Base-by-base conservation (phyloP, 1,284 basidiomycete species). In the Uromyces viciae-fabae region DNA sequence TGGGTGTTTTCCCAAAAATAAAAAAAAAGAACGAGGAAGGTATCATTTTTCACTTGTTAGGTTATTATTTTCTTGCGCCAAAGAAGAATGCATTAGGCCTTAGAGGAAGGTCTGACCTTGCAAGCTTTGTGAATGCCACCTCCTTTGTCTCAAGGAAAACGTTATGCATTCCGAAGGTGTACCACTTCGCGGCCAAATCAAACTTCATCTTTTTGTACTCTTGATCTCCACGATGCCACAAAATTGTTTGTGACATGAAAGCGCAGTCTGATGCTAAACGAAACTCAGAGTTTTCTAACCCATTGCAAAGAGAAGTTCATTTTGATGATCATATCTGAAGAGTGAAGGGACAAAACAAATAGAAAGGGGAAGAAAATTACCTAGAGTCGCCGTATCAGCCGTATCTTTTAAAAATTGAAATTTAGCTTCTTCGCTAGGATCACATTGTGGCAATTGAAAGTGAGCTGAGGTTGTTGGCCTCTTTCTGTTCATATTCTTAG, bases 231-330 rank as follows among this genome's bases (percentile, higher is more conserved):
- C 28, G 62, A 66, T 72, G 56, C 79, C 79, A 81, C 25, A 81
- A 54, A 28, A 81, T 49, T 19, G 79, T 73, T 68, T 81, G 79
- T 33, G 79, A 64, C 42, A 73, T 74, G 36, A 81, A 74, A 28
- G 79, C 79, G 43, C 54, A 74, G 56, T 81, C 79, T 11, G 69
- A 54, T 33, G 58, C 28, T 42, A 81, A 43, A 33, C 49, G 69
- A 42, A 74, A 81, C 17, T 74, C 71, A 15, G 79, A 81, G 68
- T 81, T 81, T 17, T 62, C 79, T 81, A 31, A 8, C 31, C 5
- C 22, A 25, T 15, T 22, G 17, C 17, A 14, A 17, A 1, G 56
- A 56, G 15, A 36, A 75, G 17, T 56, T 22, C n/a, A 38, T 8
- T 22, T 75, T 42, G 14, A 60, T 43, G 11, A 42, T 22, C 11